Base-by-base conservation (phyloP, 371 early-diverging fungal species). In the Apophysomyces trapeziformis region DNA sequence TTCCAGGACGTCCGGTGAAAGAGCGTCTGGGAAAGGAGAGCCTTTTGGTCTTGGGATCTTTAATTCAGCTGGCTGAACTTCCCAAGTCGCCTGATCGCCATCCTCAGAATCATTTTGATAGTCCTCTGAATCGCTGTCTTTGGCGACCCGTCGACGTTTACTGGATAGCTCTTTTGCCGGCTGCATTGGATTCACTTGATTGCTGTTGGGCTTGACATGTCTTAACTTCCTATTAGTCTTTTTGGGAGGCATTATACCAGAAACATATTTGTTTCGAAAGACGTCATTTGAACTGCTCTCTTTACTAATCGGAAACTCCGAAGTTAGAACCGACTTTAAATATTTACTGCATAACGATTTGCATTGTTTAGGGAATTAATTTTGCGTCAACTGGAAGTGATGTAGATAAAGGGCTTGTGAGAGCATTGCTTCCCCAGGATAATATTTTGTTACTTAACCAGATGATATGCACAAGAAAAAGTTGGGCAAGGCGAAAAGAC, bases 1-100 rank as follows among this genome's bases (percentile, higher is more conserved):
- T 58, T 79, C 71, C 1, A 87, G 70, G 16, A 75, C 74, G 26
- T 77, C 75, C 0, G 86, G 85, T 18, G 80, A 77, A 36, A 87
- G 61, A 8, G 87, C 82, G 65, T 87, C 87, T 7, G 86, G 66
- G 64, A 80, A 75, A 0, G 86, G 86, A 1, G 77, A 67, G 0
- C 78, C 82, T 60, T 74, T 71, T 5, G 86, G 86, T 0, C 66
- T 77, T 6, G 84, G 87, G 56, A 82, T 79, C 0, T 58, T 65
- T 1, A 72, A 63, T 5, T 60, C 56, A 7, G 75, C 69, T 12
- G 77, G 68, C 7, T 74, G 65, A 26, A 71, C 63, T 64, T 3
- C 78, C 39, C 38, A 45, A 7, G 61, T 65, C 57, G 46, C 71
- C 54, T 64, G 68, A 46, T 77, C 38, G 60, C 56, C 1, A 60